Evolutionary conservation across 2,329 filamentous ascomycete genomes (phyloP).

Genomic region (Fusarium fracticaudum): DNA sequence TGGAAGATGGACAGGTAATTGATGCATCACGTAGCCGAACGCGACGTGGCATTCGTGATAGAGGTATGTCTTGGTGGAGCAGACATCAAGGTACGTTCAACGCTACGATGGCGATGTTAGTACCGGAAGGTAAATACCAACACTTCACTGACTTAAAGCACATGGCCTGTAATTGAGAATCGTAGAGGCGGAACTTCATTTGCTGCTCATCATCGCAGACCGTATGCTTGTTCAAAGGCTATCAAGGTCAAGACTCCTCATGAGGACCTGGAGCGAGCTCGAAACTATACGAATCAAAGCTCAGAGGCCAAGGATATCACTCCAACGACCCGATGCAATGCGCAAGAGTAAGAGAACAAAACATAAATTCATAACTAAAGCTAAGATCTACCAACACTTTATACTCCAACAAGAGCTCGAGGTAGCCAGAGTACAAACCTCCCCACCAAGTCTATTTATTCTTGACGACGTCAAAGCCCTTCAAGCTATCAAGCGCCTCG

Average conservation of each 20-base stretch:
- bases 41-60: background rate
- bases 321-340: background rate
- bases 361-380: background rate
- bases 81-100: background rate
- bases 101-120: background rate
- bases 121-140: background rate
- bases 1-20: background rate
- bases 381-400: background rate
- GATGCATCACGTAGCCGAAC: background rate
- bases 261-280: rapidly evolving
- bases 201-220: background rate
- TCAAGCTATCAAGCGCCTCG: constrained; percentile 25
- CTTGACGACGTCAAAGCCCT: constrained; percentile 38
- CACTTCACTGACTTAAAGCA: rapidly evolving
- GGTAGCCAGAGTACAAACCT: background rate
- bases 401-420: background rate
- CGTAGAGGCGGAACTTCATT: rapidly evolving
- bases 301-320: background rate
- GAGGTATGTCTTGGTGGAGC: background rate
- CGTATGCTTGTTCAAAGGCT: rapidly evolving
- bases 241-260: background rate
- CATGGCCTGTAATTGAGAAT: rapidly evolving
- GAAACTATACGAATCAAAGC: background rate
- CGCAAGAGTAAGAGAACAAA: background rate
- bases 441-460: background rate